These are phyloP conservation scores for Nemania serpens DNA, from an alignment of 2,329 filamentous ascomycete species.

Conservation along the genomic window DNA sequence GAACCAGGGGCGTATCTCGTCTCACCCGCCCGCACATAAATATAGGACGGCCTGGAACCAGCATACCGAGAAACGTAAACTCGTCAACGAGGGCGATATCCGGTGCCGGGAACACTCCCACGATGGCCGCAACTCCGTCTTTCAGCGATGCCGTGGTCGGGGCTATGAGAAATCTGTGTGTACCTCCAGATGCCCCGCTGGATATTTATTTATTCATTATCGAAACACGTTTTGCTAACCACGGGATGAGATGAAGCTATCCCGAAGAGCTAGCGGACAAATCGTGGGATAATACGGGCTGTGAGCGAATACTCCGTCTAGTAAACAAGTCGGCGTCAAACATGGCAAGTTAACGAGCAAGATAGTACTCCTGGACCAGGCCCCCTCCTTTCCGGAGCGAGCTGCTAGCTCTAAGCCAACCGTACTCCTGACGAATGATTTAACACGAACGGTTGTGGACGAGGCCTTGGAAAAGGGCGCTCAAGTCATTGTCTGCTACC, in stretches of 20 bases:
- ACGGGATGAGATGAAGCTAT: conserved; percentile 61
- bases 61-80: not conserved
- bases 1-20: not conserved
- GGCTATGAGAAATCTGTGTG: conserved; percentile 80
- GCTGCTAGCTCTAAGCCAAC: conserved; percentile 40
- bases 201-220: not conserved
- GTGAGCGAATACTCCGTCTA: conserved; percentile 40
- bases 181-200: conserved; percentile 23
- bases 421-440: conserved; percentile 76
- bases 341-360: not conserved
- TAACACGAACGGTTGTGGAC: conserved; percentile 85
- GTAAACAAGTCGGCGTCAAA: not conserved
- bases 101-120: conserved; percentile 16
- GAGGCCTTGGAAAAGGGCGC: conserved; percentile 81
- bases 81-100: conserved; percentile 5
- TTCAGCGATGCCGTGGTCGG: conserved; percentile 68
- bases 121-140: conserved; percentile 33
- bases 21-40: not conserved
- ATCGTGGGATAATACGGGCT: conserved; percentile 94
- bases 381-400: conserved; percentile 60
- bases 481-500: conserved; percentile 86
- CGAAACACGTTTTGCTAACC: conserved; percentile 1
- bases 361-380: conserved; percentile 56
- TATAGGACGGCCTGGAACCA: not conserved
- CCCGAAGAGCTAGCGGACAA: conserved; percentile 87